A percentile compares a stretch with the other conserved stretches of the same genome.
Conservation (phyloP, 352 stramenopile genomes). For the Nothophytophthora sp. region DNA sequence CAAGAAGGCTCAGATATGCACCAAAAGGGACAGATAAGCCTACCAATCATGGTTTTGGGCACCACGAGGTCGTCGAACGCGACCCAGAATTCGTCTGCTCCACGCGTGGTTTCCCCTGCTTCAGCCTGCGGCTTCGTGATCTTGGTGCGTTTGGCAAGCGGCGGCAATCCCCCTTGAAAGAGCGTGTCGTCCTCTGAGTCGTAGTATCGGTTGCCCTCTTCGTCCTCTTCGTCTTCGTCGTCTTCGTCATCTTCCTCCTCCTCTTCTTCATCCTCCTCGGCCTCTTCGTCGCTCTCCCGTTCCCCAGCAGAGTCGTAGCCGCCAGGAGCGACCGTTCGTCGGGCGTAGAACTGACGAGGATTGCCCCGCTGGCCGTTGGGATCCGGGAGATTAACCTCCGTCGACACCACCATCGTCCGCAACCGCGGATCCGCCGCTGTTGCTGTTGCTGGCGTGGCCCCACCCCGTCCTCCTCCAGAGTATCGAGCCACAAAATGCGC, state of each 20-base stretch:
- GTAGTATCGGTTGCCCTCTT: constrained; percentile 57
- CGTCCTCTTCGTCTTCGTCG: constrained; percentile 48
- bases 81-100: constrained; percentile 64
- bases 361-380: not conserved
- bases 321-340: too few species aligned
- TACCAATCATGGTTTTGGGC: constrained; percentile 77
- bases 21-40: too few species aligned
- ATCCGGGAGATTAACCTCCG: constrained; percentile 4
- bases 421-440: not conserved
- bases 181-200: constrained; percentile 60
- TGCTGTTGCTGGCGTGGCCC: not conserved
- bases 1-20: not conserved
- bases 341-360: not conserved
- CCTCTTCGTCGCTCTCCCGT: constrained; percentile 35
- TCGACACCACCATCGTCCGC: constrained; percentile 19
- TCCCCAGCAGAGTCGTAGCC: constrained; percentile 14
- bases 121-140: constrained; percentile 29
- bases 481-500: too few species aligned
- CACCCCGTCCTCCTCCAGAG: too few species aligned
- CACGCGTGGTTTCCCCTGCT: constrained; percentile 12
- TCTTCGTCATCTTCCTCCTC: constrained; percentile 54
- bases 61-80: constrained; percentile 65
- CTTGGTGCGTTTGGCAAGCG: constrained; percentile 56
- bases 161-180: constrained; percentile 25
- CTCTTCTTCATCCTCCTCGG: constrained; percentile 41